Evolutionary conservation across 2,329 filamentous ascomycete genomes (phyloP), one percentile per base, ranked within the genome.

Genomic region (Fusarium sp.): DNA sequence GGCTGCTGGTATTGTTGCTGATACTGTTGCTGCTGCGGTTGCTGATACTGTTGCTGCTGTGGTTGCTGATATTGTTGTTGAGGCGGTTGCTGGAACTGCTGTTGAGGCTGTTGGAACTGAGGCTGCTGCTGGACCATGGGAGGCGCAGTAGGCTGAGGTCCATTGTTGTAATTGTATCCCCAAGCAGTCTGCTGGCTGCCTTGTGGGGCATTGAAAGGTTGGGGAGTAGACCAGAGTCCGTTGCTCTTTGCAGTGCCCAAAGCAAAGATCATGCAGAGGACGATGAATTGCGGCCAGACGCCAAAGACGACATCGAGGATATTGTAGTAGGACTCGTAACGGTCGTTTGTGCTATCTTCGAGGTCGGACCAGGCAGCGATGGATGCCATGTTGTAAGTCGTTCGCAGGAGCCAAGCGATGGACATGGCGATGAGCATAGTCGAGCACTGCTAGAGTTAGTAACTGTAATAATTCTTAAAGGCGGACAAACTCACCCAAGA

Each of bases 161-260:
- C 34, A 14, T 65, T 58, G n/a, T 49, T 49, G 23, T 72, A 66
- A 11, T 29, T 54, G 54, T 71, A 71, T 2, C 73, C 72, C 74
- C 70, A 73, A 16, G 68, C 51, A 0, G 60, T 67, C 16, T 71
- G 65, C 20, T 63, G 65, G 38, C 23, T 60, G 8, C 46, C 61
- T 27, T 49, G 54, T 29, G 20, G 49, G 13, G n/a, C 58, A 64
- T 68, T 64, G 25, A 68, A 65, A 4, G 68, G 53, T 13, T 71
- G 65, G 7, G 72, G 65, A 4, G 57, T 67, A 0, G 75, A 74
- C 72, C 76, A 79, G 7, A 79, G 36, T 0, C 76, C 77, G 6
- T 71, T 71, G 5, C 51, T 29, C 18, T 71, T 77, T 8, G 69
- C 73, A 3, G 49, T 55, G 1, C 76, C 78, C 3, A 80, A 60